Evolutionary conservation across 2,329 filamentous ascomycete species (phyloP).

Genomic region (Arachnomyces sp.): DNA sequence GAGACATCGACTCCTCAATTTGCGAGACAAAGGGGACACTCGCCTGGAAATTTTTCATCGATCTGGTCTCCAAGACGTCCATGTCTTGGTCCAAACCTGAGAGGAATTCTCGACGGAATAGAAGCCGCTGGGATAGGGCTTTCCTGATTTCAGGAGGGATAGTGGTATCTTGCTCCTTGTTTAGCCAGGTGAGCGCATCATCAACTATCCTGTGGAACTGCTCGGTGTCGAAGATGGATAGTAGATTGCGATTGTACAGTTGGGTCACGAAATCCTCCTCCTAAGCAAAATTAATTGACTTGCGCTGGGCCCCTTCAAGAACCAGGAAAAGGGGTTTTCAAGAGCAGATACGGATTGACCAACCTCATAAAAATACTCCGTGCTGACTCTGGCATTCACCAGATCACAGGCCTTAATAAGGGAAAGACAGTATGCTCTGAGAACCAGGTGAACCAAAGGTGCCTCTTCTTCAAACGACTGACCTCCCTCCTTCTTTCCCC

Average conservation of each 20-base stretch:
- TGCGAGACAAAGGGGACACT: slow-evolving; percentile 41
- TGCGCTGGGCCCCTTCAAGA: slow-evolving; percentile 1
- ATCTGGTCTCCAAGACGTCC: slow-evolving; percentile 23
- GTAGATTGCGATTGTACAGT: slow-evolving; percentile 72
- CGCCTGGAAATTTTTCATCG: slow-evolving; percentile 21
- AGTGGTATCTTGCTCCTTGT: slow-evolving; percentile 20
- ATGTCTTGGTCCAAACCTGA: slow-evolving; percentile 32
- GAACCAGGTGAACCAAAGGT: slow-evolving; percentile 52
- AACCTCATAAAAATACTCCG: slow-evolving; percentile 88
- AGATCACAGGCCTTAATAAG: slow-evolving; percentile 75
- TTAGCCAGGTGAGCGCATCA: slow-evolving; percentile 48
- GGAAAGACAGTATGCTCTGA: slow-evolving; percentile 79
- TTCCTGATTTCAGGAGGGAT: slow-evolving; percentile 32
- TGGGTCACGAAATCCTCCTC: slow-evolving; percentile 97
- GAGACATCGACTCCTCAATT: slow-evolving; percentile 52
- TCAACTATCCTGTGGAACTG: slow-evolving; percentile 51
- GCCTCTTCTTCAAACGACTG: slow-evolving; percentile 10
- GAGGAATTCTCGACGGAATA: slow-evolving; percentile 53
- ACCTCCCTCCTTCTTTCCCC: slow-evolving; percentile 15
- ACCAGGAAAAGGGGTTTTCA: neutral
- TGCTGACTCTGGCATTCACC: slow-evolving; percentile 67
- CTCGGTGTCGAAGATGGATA: slow-evolving; percentile 55
- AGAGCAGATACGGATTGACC: slow-evolving; percentile 14
- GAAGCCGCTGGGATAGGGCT: slow-evolving; percentile 59
- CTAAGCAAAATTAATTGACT: slow-evolving; percentile 35